Evolutionary conservation across 78 protist genomes (phyloP).

Genomic region (Dictyostelium firmibasis): DNA sequence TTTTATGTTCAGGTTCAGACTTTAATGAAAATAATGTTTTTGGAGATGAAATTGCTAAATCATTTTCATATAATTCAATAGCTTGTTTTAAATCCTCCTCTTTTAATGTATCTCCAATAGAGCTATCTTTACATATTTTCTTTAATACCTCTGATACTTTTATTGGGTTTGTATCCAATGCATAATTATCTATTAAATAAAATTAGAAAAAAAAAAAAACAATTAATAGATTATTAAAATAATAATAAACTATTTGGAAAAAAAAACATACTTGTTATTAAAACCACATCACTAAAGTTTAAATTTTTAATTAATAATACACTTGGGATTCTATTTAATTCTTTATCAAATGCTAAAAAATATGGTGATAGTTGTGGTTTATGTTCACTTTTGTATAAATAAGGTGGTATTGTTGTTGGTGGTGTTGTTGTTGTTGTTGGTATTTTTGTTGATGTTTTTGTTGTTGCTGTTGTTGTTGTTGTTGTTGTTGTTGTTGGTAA

Average conservation of each 20-base stretch:
- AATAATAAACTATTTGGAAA: background rate
- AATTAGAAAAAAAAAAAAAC: no score
- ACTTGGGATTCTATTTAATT: background rate
- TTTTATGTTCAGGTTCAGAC: background rate
- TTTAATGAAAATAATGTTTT: background rate
- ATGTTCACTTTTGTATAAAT: background rate
- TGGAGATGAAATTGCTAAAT: constrained; percentile 44
- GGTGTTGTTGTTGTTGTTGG: background rate
- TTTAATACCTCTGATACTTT: background rate
- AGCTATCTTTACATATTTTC: background rate
- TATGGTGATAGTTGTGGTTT: no score
- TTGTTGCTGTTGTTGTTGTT: background rate
- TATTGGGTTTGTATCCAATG: background rate
- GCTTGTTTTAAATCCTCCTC: background rate
- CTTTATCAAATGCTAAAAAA: background rate
- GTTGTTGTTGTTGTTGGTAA: background rate
- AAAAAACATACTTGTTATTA: background rate
- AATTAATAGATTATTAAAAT: background rate
- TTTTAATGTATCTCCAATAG: background rate
- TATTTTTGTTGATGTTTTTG: background rate
- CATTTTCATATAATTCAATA: background rate
- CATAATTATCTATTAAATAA: background rate
- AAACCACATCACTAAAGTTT: background rate
- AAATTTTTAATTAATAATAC: background rate
- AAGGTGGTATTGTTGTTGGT: background rate